Evolutionary conservation across 2,329 filamentous ascomycete species (phyloP).

Genomic region (Phyllosticta citriasiana): DNA sequence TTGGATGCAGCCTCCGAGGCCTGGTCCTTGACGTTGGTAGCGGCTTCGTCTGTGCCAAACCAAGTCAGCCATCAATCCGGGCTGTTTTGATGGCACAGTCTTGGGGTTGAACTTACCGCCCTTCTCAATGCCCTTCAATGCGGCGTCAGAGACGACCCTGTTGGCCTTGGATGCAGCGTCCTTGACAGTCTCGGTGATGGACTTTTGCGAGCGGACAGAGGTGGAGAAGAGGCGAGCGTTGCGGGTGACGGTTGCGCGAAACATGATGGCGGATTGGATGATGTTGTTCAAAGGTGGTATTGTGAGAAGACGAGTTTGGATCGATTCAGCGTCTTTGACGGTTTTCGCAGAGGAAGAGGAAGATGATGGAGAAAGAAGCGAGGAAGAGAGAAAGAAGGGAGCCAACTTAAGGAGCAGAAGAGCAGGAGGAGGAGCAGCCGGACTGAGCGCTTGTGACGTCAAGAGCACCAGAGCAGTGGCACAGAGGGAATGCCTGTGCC

Average conservation of each 20-base stretch:
- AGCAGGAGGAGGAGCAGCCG: background rate
- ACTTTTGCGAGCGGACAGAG: slow-evolving; percentile 39
- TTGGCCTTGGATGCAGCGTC: slow-evolving; percentile 50
- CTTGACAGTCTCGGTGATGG: slow-evolving; percentile 45
- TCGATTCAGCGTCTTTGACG: background rate
- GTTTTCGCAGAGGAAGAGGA: background rate
- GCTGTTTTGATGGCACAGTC: background rate
- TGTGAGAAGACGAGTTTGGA: background rate
- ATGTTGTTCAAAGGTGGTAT: background rate
- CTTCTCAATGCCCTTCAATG: slow-evolving; percentile 53
- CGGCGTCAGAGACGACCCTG: slow-evolving; percentile 43
- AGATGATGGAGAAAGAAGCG: background rate
- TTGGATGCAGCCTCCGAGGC: slow-evolving; percentile 37
- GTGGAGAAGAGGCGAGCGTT: slow-evolving; percentile 46
- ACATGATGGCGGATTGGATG: slow-evolving; percentile 29
- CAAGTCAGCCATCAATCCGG: background rate
- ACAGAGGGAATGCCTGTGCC: background rate
- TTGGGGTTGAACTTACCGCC: slow-evolving; percentile 40
- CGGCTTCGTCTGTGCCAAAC: slow-evolving; percentile 38
- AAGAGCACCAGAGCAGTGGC: background rate
- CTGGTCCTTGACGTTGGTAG: slow-evolving; percentile 36
- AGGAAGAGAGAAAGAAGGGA: background rate
- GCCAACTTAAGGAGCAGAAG: background rate
- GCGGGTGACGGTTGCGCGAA: slow-evolving; percentile 34
- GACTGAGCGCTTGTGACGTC: background rate